A percentile compares a stretch with the other conserved stretches of the same genome.
phyloP scores from a whole-genome alignment of 768 basidiomycete genomes.

The Nidula microcarpa region DNA sequence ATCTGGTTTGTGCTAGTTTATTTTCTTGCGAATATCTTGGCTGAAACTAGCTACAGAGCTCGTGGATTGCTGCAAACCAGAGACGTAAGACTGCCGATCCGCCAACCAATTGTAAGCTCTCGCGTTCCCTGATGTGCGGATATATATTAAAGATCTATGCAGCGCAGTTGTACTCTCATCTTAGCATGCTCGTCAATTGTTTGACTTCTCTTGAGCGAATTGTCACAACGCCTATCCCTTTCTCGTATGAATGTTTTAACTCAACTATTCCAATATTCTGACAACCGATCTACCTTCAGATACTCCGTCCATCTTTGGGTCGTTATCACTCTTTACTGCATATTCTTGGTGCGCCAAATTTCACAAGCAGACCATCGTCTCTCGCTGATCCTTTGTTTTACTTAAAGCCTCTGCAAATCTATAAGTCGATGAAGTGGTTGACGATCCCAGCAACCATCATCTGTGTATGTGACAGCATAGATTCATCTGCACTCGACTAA shows the following conservation, averaged over 20 bases:
- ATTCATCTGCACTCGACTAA: neutral
- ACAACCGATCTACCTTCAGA: constrained; percentile 20
- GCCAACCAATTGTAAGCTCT: too few species aligned
- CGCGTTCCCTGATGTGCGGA: too few species aligned
- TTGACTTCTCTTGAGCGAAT: constrained; percentile 71
- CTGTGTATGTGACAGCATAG: constrained; percentile 24
- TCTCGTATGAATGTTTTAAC: constrained; percentile 42
- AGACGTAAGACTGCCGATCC: too few species aligned
- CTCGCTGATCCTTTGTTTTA: neutral
- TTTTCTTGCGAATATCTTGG: neutral
- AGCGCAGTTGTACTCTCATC: too few species aligned
- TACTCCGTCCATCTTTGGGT: constrained; percentile 70
- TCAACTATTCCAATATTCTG: neutral
- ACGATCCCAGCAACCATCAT: constrained; percentile 64
- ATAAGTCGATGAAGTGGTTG: constrained; percentile 47
- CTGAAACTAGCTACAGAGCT: neutral
- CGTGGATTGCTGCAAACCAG: too few species aligned
- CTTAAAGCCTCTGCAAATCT: constrained; percentile 62
- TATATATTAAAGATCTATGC: too few species aligned
- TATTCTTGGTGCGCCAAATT: constrained; percentile 45
- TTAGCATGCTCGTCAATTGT: constrained; percentile 46
- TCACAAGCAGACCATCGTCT: too few species aligned
- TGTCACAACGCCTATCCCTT: constrained; percentile 74
- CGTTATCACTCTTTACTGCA: constrained; percentile 57
- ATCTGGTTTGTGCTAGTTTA: constrained; percentile 41